Evolutionary conservation across 2,329 filamentous ascomycete genomes (phyloP), one percentile per base, ranked within the genome.

Genomic region (Lizonia empirigonia): DNA sequence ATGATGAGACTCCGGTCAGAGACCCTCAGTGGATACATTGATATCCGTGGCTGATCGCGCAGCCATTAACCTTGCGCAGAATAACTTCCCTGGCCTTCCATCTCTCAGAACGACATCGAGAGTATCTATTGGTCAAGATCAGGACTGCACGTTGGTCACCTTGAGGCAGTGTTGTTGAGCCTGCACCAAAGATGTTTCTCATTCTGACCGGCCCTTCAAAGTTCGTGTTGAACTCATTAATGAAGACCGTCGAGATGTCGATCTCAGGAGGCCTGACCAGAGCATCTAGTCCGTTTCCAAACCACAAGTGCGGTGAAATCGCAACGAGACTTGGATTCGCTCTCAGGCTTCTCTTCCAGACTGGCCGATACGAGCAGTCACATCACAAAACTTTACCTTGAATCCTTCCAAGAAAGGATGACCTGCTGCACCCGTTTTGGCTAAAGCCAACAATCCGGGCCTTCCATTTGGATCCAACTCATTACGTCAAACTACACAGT

Each of bases 401-500:
- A 10, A 12, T 6, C 8, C 18, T 4, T 23, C 15, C 20, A 8
- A 32, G n/a, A 18, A 22, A 4, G 27, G 30, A 9, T 36, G 24
- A 40, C n/a, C 16, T 34, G 16, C 18, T 29, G 24, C 1, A 6
- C 16, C 24, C 15, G 8, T 30, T 33, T 3, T 20, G 48, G 48
- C 46, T 51, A 51, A 26, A n/a, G 22, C 36, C 48, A 41, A 51
- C 30, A 41, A 7, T 13, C 7, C 19, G 18, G 30, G 12, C 16
- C 2, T 44, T 30, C 46, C 47, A 39, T 22, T 12, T 16, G 30
- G n/a, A 29, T 5, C 10, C 18, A 15, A 26, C 36, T 36, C 23
- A 26, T 45, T 51, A 41, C 48, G 36, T 51, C 35, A 40, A 13
- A 16, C n/a, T n/a, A n/a, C n/a, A n/a, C n/a, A 7, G 7, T 40